Base-by-base conservation (phyloP, 2,329 filamentous ascomycete species). In the Iodosphaeria phyllophila region DNA sequence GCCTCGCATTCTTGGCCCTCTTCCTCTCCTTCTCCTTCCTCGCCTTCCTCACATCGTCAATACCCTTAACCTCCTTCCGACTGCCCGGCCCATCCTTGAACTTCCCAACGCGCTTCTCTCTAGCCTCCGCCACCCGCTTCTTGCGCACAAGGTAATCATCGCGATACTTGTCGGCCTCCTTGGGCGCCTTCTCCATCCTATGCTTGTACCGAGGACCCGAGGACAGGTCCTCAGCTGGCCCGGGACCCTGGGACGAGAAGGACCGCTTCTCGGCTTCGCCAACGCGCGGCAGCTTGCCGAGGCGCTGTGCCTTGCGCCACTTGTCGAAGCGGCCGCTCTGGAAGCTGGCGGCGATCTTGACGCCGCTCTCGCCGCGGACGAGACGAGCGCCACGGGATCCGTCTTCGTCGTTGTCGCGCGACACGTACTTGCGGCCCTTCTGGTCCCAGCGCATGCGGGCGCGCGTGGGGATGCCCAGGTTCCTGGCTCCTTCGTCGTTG, bases 261-360 rank as follows among this genome's bases (percentile, higher is more conserved):
- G 39, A 37, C 35, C 52, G 48, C 36, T 52, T 60, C 51, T 95
- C 89, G 22, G 63, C 49, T 50, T 95, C 86, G 34, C 91, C 89
- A 17, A 84, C 76, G 21, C 74, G 66, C 7, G 84, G 84, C 43
- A 92, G 51, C 11, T 72, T 65, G 28, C 72, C 70, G 23, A 95
- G 58, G 35, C 80, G 77, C 54, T 95, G 79, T 12, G 75, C 70
- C 45, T 77, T 82, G 48, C 74, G 77, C 91, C 89, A 98, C 35
- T 65, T 69, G 45, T 95, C 84, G 55, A 92, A 98, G 22, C 86
- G 74, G 18, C 91, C 89, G 48, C 75, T 84, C 44, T 86, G 74
- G 67, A 98, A 95, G 31, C 65, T 76, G 22, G 89, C 83, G 2
- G 89, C 82, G 39, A 98, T 93, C 59, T 93, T 95, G 56, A 86